Percentiles rank a stretch among this genome's conserved stretches.
Conservation (phyloP, 177 flowering plant species). For the Vitis hybrid region DNA sequence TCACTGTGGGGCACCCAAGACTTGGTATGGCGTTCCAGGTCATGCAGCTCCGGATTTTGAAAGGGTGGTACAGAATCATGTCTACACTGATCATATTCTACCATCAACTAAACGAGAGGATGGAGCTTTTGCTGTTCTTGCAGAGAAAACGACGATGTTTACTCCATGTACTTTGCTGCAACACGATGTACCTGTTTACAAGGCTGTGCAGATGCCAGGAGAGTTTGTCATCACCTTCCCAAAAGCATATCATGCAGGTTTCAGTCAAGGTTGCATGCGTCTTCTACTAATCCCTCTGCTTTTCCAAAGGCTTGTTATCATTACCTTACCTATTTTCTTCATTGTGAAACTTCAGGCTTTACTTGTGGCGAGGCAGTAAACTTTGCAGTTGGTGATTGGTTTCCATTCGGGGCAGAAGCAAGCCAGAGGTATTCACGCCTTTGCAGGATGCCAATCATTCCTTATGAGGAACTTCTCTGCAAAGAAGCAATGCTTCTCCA, state of each 20-base stretch:
- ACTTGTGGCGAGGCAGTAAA: slow-evolving; percentile 37
- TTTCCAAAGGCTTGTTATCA: not conserved
- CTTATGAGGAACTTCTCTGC: slow-evolving; percentile 31
- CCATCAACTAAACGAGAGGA: slow-evolving; percentile 13
- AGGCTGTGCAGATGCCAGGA: slow-evolving; percentile 28
- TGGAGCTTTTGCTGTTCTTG: slow-evolving; percentile 17
- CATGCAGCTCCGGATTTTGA: slow-evolving; percentile 22
- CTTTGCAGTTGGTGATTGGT: slow-evolving; percentile 31
- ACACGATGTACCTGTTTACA: slow-evolving; percentile 25
- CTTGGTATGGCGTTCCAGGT: slow-evolving; percentile 34
- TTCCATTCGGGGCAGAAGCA: slow-evolving; percentile 27
- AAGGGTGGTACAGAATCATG: slow-evolving; percentile 16
- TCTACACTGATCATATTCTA: slow-evolving; percentile 12
- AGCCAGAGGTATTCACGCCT: slow-evolving; percentile 19
- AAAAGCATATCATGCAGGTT: slow-evolving; percentile 37
- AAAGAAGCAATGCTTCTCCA: slow-evolving; percentile 28
- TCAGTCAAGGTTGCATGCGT: slow-evolving; percentile 23
- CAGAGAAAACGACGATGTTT: slow-evolving; percentile 32
- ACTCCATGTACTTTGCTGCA: slow-evolving; percentile 24
- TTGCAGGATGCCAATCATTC: slow-evolving; percentile 16
- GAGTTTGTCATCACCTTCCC: slow-evolving; percentile 34
- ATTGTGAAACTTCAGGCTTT: slow-evolving; percentile 20
- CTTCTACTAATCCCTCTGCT: not conserved
- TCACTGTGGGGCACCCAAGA: slow-evolving; percentile 33
- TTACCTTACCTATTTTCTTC: too few species aligned